Base-by-base conservation (phyloP, 2,329 filamentous ascomycete genomes). In the Phyllosticta citriasiana region DNA sequence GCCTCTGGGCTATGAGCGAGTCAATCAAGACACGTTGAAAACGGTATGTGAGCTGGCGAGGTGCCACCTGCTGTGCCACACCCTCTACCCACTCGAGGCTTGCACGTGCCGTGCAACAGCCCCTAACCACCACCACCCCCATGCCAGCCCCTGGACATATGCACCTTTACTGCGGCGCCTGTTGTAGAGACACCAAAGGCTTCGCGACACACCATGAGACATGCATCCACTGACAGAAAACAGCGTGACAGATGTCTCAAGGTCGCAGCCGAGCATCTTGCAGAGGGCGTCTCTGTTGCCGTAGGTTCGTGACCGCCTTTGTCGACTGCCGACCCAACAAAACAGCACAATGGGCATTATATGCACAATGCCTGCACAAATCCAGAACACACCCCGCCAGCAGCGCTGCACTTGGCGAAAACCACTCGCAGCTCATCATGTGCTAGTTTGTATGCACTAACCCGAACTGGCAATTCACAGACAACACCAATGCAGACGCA, bases 401-500 rank as follows among this genome's bases (percentile, higher is more conserved):
- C 33, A 33, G 25, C 53, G 33, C 55, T 47, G 26, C 25, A 30
- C 9, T 30, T 24, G n/a, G n/a, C 40, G 40, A 47, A n/a, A 47
- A 47, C 40, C 40, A n/a, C 40, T n/a, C 14, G 40, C 40, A 47
- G 40, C 40, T n/a, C 14, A 14, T 47, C 40, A 47, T 47, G 40
- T 47, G 54, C 25, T 35, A 33, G 54, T 25, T 22, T 19, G 22
- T 16, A 25, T 56, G 54, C 16, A 22, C 53, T 60, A 55, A 55
- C 26, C 60, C 63, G 64, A 47, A 47, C 40, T 47, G 40, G 40
- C 40, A 47, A 47, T 47, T 47, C 19, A 26, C 61, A 94, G 94
- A 99, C 74, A 97, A 96, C 73, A 97, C 94, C n/a, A 99, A 99
- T 71, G 84, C 92, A 30, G 88, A 96, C 74, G 72, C 80, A 10